Evolutionary conservation across 805 yeast species (phyloP).

Genomic region (Suhomyces sp.): DNA sequence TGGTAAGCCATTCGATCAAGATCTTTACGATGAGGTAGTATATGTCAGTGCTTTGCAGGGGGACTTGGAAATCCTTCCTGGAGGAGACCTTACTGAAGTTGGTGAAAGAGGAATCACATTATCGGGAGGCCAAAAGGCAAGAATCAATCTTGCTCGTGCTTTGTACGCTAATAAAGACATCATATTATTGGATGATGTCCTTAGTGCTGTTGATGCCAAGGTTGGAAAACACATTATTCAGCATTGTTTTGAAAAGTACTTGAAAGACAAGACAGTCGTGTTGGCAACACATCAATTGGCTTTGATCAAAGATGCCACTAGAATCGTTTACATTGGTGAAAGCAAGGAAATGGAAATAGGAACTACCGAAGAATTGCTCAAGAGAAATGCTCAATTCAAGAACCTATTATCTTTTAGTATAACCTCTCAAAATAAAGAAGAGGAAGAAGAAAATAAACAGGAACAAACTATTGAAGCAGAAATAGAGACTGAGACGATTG

Average conservation of each 20-base stretch:
- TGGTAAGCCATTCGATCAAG: slow-evolving; percentile 26
- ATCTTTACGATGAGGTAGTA: slow-evolving; percentile 54
- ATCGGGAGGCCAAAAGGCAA: slow-evolving; percentile 86
- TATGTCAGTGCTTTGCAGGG: slow-evolving; percentile 64
- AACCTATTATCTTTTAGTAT: slow-evolving; percentile 25
- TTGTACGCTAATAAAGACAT: slow-evolving; percentile 70
- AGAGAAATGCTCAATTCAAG: not conserved
- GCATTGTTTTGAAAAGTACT: slow-evolving; percentile 60
- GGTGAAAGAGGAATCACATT: slow-evolving; percentile 85
- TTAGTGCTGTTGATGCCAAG: slow-evolving; percentile 84
- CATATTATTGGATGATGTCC: slow-evolving; percentile 71
- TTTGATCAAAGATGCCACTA: slow-evolving; percentile 16
- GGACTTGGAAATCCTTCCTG: slow-evolving; percentile 67
- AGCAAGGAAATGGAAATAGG: slow-evolving; percentile 34
- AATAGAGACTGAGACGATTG: no score
- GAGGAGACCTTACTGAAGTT: slow-evolving; percentile 75
- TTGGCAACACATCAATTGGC: slow-evolving; percentile 40
- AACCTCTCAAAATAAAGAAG: no score
- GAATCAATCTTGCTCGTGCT: slow-evolving; percentile 74
- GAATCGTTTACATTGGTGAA: slow-evolving; percentile 15
- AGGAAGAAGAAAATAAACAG: no score
- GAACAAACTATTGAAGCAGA: no score
- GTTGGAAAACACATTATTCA: slow-evolving; percentile 80
- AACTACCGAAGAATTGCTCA: slow-evolving; percentile 24
- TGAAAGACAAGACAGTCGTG: slow-evolving; percentile 37